phyloP scores from a whole-genome alignment of 2,329 filamentous ascomycete genomes.

The Parascedosporium putredinis region DNA sequence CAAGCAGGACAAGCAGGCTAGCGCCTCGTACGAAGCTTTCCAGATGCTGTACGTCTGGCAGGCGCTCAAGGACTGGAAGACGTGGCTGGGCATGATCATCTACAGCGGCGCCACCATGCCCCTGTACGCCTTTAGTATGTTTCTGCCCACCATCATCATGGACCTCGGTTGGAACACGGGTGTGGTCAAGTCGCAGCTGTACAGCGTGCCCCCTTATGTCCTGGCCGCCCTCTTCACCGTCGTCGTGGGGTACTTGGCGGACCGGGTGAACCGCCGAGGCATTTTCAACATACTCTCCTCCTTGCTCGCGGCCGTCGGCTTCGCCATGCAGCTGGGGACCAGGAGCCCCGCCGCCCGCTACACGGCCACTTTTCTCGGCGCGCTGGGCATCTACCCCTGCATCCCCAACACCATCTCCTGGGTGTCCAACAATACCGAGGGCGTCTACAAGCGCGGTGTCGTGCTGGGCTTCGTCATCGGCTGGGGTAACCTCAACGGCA shows the following conservation, averaged over 20 bases:
- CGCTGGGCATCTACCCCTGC: conserved; percentile 61
- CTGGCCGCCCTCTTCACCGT: conserved; percentile 54
- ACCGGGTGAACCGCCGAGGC: conserved; percentile 53
- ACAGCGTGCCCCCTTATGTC: conserved; percentile 49
- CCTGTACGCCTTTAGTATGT: conserved; percentile 41
- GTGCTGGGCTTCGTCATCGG: conserved; percentile 65
- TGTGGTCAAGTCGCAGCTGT: conserved; percentile 38
- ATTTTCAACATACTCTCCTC: conserved; percentile 55
- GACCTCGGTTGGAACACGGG: conserved; percentile 21
- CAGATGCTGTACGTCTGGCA: conserved; percentile 60
- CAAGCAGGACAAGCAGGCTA: conserved; percentile 57
- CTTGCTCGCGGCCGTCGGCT: conserved; percentile 52
- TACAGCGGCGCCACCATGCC: conserved; percentile 39
- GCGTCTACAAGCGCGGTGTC: conserved; percentile 53
- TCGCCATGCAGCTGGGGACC: conserved; percentile 52
- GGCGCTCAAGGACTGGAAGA: conserved; percentile 68
- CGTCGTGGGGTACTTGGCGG: conserved; percentile 52
- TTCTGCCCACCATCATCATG: conserved; percentile 48
- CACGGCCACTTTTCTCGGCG: conserved; percentile 58
- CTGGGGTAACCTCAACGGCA: conserved; percentile 67
- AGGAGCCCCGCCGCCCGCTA: conserved; percentile 48
- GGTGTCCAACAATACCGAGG: conserved; percentile 60
- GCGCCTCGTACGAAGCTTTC: conserved; percentile 57
- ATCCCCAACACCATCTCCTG: conserved; percentile 63
- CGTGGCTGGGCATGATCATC: conserved; percentile 37